These are phyloP conservation scores for Erodium maritimum DNA, from an alignment of 345 rosid genomes.

Conservation along the genomic window DNA sequence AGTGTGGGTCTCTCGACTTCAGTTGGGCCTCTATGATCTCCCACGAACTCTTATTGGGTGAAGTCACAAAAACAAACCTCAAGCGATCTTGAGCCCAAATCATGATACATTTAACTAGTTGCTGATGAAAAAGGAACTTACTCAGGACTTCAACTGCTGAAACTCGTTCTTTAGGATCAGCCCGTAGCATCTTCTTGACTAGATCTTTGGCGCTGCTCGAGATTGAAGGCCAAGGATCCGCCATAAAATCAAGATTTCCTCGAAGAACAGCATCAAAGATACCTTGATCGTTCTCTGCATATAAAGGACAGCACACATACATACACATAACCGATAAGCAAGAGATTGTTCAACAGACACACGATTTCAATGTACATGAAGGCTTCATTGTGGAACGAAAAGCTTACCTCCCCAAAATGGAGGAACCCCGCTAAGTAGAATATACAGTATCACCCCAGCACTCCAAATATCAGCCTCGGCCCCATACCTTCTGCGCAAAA, in stretches of 20 bases:
- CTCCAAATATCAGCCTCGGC: slow-evolving; percentile 92
- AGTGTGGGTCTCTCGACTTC: too few species aligned
- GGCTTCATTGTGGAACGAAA: too few species aligned
- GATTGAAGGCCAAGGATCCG: slow-evolving; percentile 80
- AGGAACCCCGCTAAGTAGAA: slow-evolving; percentile 86
- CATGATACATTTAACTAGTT: too few species aligned
- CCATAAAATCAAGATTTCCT: slow-evolving; percentile 60
- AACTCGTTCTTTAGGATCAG: slow-evolving; percentile 65
- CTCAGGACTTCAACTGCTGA: slow-evolving; percentile 72
- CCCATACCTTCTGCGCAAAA: slow-evolving; percentile 63
- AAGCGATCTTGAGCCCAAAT: too few species aligned
- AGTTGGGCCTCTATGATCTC: too few species aligned
- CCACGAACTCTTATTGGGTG: too few species aligned
- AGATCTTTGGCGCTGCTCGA: slow-evolving; percentile 82
- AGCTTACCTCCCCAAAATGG: slow-evolving; percentile 89
- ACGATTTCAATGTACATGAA: too few species aligned
- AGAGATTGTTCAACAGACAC: too few species aligned
- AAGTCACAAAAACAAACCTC: too few species aligned
- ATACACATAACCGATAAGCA: too few species aligned
- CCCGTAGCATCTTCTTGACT: slow-evolving; percentile 67
- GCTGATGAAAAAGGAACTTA: slow-evolving; percentile 30
- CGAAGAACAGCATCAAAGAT: slow-evolving; percentile 68
- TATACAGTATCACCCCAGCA: slow-evolving; percentile 81
- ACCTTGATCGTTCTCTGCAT: slow-evolving; percentile 60
- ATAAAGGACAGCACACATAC: not conserved